A percentile compares a stretch with the other conserved stretches of the same genome.
Conservation (phyloP, 768 basidiomycete species). For the Hypholoma fasciculare region DNA sequence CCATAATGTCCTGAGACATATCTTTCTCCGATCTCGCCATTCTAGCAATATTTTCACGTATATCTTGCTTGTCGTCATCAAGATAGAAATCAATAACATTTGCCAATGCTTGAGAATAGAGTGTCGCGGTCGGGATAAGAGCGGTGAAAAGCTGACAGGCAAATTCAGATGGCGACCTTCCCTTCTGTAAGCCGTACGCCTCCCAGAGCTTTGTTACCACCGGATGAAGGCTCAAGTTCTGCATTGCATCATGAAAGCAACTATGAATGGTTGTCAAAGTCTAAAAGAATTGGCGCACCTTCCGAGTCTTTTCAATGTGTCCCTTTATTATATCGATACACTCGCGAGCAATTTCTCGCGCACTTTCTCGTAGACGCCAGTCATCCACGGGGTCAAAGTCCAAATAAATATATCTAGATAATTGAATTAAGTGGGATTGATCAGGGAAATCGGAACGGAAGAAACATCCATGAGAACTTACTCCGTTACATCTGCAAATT, state of each 20-base stretch:
- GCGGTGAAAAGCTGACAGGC: conserved; percentile 53
- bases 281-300: neutral
- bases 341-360: conserved; percentile 28
- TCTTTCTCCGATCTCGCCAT: conserved; percentile 29
- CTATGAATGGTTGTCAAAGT: neutral
- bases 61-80: conserved; percentile 31
- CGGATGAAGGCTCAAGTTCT: conserved; percentile 26
- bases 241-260: neutral
- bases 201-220: conserved; percentile 25
- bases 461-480: conserved; percentile 26
- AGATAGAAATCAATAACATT: conserved; percentile 65
- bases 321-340: conserved; percentile 30
- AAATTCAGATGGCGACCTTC: conserved; percentile 29
- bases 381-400: conserved; percentile 44
- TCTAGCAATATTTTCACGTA: conserved; percentile 40
- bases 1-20: conserved; percentile 33
- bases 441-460: neutral
- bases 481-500: conserved; percentile 50
- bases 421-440: neutral
- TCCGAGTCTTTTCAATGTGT: conserved; percentile 28
- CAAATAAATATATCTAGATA: conserved; percentile 42
- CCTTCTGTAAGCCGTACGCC: conserved; percentile 15
- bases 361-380: conserved; percentile 45
- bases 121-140: conserved; percentile 51
- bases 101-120: conserved; percentile 56